phyloP scores from a whole-genome alignment of 441 rosid species.

The Euphorbia celastroides region DNA sequence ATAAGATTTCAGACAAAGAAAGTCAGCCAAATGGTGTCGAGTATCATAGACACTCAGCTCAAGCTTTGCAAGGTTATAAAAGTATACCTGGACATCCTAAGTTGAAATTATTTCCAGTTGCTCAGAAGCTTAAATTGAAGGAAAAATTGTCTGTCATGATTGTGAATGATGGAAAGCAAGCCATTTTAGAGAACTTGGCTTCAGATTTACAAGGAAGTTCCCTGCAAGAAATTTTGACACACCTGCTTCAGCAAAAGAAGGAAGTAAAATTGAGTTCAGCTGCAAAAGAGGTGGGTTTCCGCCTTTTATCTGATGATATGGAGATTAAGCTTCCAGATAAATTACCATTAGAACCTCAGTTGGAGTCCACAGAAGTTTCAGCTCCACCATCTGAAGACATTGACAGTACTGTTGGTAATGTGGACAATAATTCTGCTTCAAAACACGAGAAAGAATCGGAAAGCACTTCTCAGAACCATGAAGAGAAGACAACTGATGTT shows the following conservation, averaged over 20 bases:
- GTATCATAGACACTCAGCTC: conserved; percentile 31
- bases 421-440: conserved; percentile 30
- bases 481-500: conserved; percentile 28
- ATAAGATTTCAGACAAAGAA: conserved; percentile 31
- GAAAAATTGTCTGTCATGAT: conserved; percentile 73
- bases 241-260: conserved; percentile 60
- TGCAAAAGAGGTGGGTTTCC: conserved; percentile 87
- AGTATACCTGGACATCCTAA: conserved; percentile 41
- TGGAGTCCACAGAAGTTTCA: conserved; percentile 37
- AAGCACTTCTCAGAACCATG: conserved; percentile 30
- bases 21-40: conserved; percentile 28
- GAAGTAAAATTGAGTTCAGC: conserved; percentile 61
- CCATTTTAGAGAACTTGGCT: conserved; percentile 42
- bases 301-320: conserved; percentile 72
- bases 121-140: conserved; percentile 43
- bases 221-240: conserved; percentile 60
- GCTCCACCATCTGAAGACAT: conserved; percentile 30
- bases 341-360: conserved; percentile 35
- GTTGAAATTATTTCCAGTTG: conserved; percentile 32
- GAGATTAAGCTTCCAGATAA: conserved; percentile 41
- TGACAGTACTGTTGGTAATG: conserved; percentile 25
- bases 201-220: conserved; percentile 61
- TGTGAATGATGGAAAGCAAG: conserved; percentile 58
- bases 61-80: conserved; percentile 27
- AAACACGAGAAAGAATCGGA: conserved; percentile 26